phyloP scores from a whole-genome alignment of 2,329 filamentous ascomycete genomes.

The Venturia pyrina region DNA sequence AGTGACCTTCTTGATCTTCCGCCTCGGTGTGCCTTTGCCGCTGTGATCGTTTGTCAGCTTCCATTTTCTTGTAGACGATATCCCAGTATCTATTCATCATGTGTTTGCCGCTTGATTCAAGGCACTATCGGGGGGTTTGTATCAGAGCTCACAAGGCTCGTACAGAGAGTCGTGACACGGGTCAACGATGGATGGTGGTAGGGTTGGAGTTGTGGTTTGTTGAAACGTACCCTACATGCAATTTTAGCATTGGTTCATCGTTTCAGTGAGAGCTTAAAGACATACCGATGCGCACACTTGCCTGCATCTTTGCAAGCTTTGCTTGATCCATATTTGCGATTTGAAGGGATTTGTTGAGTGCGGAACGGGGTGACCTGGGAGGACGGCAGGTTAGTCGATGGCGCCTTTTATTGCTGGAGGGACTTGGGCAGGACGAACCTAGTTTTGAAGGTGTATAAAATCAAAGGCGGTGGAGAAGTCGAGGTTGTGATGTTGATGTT shows the following conservation, averaged over 20 bases:
- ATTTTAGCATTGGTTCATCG: background rate
- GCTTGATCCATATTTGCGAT: constrained; percentile 35
- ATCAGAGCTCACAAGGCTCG: background rate
- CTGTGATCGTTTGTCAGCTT: constrained; percentile 32
- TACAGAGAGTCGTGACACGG: background rate
- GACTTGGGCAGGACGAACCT: background rate
- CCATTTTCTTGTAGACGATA: background rate
- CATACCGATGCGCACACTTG: constrained; percentile 34
- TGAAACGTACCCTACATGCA: constrained; percentile 8
- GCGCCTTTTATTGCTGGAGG: background rate
- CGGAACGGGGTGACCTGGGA: background rate
- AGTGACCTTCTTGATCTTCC: constrained; percentile 97
- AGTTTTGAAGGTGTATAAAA: background rate
- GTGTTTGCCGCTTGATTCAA: background rate
- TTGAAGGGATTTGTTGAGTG: background rate
- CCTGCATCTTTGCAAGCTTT: constrained; percentile 35
- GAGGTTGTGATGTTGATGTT: background rate
- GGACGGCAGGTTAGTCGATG: background rate
- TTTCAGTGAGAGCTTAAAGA: constrained; percentile 12
- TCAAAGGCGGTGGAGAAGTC: background rate
- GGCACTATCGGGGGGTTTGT: background rate
- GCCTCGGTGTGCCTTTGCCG: constrained; percentile 95
- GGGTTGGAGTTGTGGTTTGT: too few relatives aligned
- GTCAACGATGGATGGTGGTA: background rate
- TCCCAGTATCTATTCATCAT: background rate